A percentile compares a stretch with the other conserved stretches of the same genome.
These are phyloP conservation scores for Mrakiaceae sp. DNA, from an alignment of 1,284 basidiomycete genomes.

Conservation along the genomic window DNA sequence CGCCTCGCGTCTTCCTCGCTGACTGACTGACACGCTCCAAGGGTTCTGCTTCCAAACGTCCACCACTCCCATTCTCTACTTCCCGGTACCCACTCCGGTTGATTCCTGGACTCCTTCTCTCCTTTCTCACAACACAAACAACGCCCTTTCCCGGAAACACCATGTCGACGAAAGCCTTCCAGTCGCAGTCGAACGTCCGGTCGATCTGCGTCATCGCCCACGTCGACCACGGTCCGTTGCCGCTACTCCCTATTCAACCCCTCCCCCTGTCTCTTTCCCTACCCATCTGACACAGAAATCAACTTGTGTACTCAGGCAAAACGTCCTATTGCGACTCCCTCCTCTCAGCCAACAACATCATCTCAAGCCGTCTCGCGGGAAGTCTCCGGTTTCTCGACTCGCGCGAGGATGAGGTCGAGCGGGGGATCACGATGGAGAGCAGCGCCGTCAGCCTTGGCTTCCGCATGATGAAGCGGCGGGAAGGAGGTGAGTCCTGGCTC, in stretches of 20 bases:
- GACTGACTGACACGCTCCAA: too few species aligned
- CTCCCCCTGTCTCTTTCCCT: neutral
- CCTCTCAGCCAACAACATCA: slow-evolving; percentile 95
- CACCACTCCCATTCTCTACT: too few species aligned
- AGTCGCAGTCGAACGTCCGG: slow-evolving; percentile 17
- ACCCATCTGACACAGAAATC: slow-evolving; percentile 34
- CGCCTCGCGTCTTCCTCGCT: too few species aligned
- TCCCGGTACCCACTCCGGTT: too few species aligned
- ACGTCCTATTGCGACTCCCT: slow-evolving; percentile 92
- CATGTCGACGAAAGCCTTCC: slow-evolving; percentile 16
- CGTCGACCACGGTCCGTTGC: slow-evolving; percentile 35
- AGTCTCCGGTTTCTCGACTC: slow-evolving; percentile 94
- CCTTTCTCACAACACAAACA: too few species aligned
- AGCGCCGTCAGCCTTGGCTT: slow-evolving; percentile 68
- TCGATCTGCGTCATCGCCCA: slow-evolving; percentile 25
- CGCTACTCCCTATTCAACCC: too few species aligned
- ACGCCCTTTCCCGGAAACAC: too few species aligned
- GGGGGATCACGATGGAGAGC: slow-evolving; percentile 98
- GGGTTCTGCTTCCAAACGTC: too few species aligned
- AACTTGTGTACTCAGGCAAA: slow-evolving; percentile 46
- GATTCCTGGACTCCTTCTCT: too few species aligned
- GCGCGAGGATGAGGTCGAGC: slow-evolving; percentile 91
- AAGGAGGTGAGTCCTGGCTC: slow-evolving; percentile 34
- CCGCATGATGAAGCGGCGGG: slow-evolving; percentile 49
- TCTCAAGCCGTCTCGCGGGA: slow-evolving; percentile 86